Percentiles rank a stretch among this genome's conserved stretches.
Conservation (phyloP, 2,329 filamentous ascomycete species). For the Sporothrix pallida region DNA sequence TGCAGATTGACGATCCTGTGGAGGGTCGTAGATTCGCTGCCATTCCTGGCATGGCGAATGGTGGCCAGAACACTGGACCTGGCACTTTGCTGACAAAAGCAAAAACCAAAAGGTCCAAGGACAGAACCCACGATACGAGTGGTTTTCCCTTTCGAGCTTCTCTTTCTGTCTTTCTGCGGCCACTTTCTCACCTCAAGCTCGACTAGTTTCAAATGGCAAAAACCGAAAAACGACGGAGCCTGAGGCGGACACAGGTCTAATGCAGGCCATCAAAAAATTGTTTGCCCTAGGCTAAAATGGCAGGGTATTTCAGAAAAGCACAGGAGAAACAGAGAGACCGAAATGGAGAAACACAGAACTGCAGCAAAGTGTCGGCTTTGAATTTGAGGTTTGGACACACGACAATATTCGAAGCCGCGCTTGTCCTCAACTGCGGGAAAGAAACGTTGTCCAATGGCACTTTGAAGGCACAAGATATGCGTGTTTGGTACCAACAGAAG, state of each 20-base stretch:
- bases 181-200: not conserved
- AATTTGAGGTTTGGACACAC: not conserved
- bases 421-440: not conserved
- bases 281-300: conserved; percentile 18
- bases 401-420: not conserved
- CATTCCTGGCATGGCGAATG: not conserved
- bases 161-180: not conserved
- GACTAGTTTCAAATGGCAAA: not conserved
- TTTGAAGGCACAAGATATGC: not conserved
- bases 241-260: conserved; percentile 6
- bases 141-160: not conserved
- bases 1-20: no score
- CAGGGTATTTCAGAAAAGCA: not conserved
- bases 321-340: not conserved
- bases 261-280: conserved; percentile 5
- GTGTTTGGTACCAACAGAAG: conserved; percentile 6
- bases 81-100: conserved; percentile 27
- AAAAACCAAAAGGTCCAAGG: not conserved
- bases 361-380: not conserved
- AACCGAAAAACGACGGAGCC: conserved; percentile 4
- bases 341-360: not conserved
- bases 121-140: conserved; percentile 10
- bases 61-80: conserved; percentile 13
- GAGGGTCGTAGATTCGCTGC: not conserved
- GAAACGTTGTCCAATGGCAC: no score